A percentile compares a stretch with the other conserved stretches of the same genome.
These are phyloP conservation scores for Leccinum olivaceopallidum DNA, from an alignment of 768 basidiomycete genomes.

Conservation along the genomic window DNA sequence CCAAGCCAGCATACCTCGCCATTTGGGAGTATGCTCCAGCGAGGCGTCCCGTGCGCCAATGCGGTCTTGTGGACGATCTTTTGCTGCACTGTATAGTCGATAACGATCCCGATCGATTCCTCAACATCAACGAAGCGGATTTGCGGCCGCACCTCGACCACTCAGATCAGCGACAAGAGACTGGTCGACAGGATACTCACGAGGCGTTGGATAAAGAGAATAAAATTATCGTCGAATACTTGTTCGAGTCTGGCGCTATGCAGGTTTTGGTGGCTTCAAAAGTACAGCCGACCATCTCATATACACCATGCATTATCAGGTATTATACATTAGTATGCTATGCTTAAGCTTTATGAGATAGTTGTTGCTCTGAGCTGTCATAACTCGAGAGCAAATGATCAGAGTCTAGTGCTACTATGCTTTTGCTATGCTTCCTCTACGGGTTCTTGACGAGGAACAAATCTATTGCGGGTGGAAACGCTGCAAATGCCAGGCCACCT, in stretches of 20 bases:
- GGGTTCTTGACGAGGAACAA: slow-evolving; percentile 77
- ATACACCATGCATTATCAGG: too few relatives aligned
- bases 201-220: slow-evolving; percentile 90
- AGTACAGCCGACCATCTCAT: slow-evolving; percentile 37
- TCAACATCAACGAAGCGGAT: too few relatives aligned
- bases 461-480: slow-evolving; percentile 92
- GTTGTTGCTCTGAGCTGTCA: too few relatives aligned
- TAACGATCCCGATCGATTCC: too few relatives aligned
- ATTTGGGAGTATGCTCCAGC: slow-evolving; percentile 83
- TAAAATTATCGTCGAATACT: slow-evolving; percentile 86
- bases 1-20: slow-evolving; percentile 94
- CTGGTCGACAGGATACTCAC: slow-evolving; percentile 30
- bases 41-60: slow-evolving; percentile 43
- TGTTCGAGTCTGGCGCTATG: slow-evolving; percentile 93
- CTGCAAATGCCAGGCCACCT: slow-evolving; percentile 90
- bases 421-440: slow-evolving; percentile 56
- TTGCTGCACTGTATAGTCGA: too few relatives aligned
- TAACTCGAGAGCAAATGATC: too few relatives aligned
- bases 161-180: too few relatives aligned
- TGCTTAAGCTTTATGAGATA: too few relatives aligned
- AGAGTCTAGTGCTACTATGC: slow-evolving; percentile 23
- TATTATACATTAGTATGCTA: too few relatives aligned
- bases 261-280: slow-evolving; percentile 94
- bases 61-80: too few relatives aligned
- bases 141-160: too few relatives aligned